Percentiles rank a stretch among this genome's conserved stretches.
Evolutionary conservation across 805 yeast genomes (phyloP).

Genomic region (Kodamaea restingae): DNA sequence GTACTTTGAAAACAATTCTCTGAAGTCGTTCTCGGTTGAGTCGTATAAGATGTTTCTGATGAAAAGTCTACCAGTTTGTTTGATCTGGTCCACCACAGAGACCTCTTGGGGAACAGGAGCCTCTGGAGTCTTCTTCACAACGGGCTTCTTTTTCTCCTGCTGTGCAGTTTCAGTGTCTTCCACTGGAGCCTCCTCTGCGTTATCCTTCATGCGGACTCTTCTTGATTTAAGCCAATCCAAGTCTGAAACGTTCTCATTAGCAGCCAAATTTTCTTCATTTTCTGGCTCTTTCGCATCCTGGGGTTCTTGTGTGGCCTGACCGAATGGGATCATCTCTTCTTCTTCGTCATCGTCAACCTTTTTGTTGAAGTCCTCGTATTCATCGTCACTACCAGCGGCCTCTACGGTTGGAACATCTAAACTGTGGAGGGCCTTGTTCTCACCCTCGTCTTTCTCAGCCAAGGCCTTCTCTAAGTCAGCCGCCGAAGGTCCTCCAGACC

Average conservation of each 20-base stretch:
- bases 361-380: conserved; percentile 44
- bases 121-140: conserved; percentile 6
- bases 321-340: conserved; percentile 42
- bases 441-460: conserved; percentile 18
- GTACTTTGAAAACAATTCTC: conserved; percentile 55
- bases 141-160: conserved; percentile 12
- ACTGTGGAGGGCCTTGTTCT: conserved; percentile 3
- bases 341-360: conserved; percentile 29
- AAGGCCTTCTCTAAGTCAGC: conserved; percentile 43
- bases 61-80: conserved; percentile 75
- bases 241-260: conserved; percentile 60
- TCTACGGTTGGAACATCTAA: conserved; percentile 36
- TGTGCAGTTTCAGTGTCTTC: conserved; percentile 4
- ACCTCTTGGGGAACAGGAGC: too few species aligned
- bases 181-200: conserved; percentile 9
- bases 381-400: conserved; percentile 49
- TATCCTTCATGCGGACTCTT: conserved; percentile 59
- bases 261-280: conserved; percentile 28
- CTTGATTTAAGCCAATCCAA: conserved; percentile 82
- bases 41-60: conserved; percentile 80
- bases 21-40: conserved; percentile 76
- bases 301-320: conserved; percentile 5
- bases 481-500: conserved; percentile 43
- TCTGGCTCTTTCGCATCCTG: conserved; percentile 11
- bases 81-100: conserved; percentile 46